These are phyloP conservation scores for Metschnikowia lachancei DNA, from an alignment of 805 yeast species.

Conservation along the genomic window DNA sequence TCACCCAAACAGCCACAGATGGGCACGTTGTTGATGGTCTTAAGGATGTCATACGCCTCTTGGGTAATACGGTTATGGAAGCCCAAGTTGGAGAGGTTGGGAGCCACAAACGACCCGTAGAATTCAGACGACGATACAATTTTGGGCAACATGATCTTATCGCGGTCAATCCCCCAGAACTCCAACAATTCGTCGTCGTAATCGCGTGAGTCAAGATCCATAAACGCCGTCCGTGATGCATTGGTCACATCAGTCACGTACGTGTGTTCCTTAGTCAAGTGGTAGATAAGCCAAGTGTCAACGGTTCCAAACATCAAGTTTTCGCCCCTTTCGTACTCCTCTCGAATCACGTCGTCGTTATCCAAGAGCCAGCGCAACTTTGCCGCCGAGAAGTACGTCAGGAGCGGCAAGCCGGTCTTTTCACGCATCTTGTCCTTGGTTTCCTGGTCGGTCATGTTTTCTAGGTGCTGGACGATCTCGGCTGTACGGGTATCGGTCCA, in stretches of 20 bases:
- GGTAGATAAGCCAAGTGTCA: slow-evolving; percentile 90
- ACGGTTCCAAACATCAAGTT: slow-evolving; percentile 88
- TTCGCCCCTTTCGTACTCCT: slow-evolving; percentile 70
- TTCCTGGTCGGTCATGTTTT: slow-evolving; percentile 50
- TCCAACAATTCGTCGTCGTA: slow-evolving; percentile 74
- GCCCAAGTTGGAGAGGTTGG: slow-evolving; percentile 52
- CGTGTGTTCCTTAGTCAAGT: slow-evolving; percentile 65
- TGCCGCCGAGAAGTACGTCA: slow-evolving; percentile 89
- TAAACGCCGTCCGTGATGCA: slow-evolving; percentile 87
- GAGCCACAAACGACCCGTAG: slow-evolving; percentile 69
- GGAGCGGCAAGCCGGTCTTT: slow-evolving; percentile 80
- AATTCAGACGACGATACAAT: slow-evolving; percentile 75
- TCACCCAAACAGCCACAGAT: slow-evolving; percentile 91
- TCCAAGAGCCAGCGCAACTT: slow-evolving; percentile 88
- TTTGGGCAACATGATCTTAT: slow-evolving; percentile 65
- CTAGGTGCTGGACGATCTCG: slow-evolving; percentile 62
- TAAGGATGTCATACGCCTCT: slow-evolving; percentile 50
- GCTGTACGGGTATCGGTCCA: slow-evolving; percentile 95
- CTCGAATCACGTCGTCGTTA: slow-evolving; percentile 63
- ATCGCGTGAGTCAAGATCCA: slow-evolving; percentile 72
- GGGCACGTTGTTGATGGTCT: slow-evolving; percentile 59
- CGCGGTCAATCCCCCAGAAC: slow-evolving; percentile 76
- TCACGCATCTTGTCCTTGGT: slow-evolving; percentile 56
- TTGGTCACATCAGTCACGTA: slow-evolving; percentile 86
- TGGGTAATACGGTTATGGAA: slow-evolving; percentile 50